Evolutionary conservation across 1,139 yeast species (phyloP).

Genomic region (Taphrina flavorubra): DNA sequence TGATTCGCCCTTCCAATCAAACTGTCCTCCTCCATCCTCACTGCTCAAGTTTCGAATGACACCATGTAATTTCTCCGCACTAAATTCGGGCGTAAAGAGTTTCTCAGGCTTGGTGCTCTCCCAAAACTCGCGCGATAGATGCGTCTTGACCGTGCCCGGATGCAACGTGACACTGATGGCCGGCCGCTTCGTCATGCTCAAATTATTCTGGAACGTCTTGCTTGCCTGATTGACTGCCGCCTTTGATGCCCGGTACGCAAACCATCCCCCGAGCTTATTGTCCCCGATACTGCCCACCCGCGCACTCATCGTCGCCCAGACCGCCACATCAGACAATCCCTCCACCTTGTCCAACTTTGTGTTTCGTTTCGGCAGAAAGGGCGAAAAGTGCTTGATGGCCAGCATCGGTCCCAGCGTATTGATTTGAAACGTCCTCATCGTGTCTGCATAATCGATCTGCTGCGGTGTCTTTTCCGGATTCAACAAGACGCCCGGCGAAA

Average conservation of each 20-base stretch:
- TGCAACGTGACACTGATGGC: conserved; percentile 38
- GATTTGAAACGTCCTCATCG: conserved; percentile 34
- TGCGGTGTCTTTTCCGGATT: conserved; percentile 37
- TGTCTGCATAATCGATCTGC: conserved; percentile 28
- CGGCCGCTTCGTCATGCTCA: conserved; percentile 31
- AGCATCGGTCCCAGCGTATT: conserved; percentile 41
- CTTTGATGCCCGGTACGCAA: conserved; percentile 39
- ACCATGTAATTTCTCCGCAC: conserved; percentile 25
- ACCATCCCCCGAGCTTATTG: conserved; percentile 41
- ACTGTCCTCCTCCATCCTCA: conserved; percentile 33
- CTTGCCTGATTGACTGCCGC: conserved; percentile 39
- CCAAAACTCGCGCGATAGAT: conserved; percentile 38
- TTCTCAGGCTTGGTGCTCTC: conserved; percentile 28
- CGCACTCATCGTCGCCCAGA: conserved; percentile 39
- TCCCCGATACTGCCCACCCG: conserved; percentile 40
- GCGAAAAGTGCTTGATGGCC: conserved; percentile 38
- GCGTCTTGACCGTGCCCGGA: conserved; percentile 41
- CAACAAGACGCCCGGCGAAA: conserved; percentile 30
- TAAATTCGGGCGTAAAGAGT: conserved; percentile 34
- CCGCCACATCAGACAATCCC: conserved; percentile 35
- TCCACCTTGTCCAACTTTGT: conserved; percentile 5
- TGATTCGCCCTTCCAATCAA: conserved; percentile 41
- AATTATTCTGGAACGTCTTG: conserved; percentile 36
- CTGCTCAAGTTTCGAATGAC: conserved; percentile 10
- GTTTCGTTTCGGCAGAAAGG: conserved; percentile 27